These are phyloP conservation scores for Phytophthora citricola DNA, from an alignment of 352 stramenopile genomes.

Conservation along the genomic window DNA sequence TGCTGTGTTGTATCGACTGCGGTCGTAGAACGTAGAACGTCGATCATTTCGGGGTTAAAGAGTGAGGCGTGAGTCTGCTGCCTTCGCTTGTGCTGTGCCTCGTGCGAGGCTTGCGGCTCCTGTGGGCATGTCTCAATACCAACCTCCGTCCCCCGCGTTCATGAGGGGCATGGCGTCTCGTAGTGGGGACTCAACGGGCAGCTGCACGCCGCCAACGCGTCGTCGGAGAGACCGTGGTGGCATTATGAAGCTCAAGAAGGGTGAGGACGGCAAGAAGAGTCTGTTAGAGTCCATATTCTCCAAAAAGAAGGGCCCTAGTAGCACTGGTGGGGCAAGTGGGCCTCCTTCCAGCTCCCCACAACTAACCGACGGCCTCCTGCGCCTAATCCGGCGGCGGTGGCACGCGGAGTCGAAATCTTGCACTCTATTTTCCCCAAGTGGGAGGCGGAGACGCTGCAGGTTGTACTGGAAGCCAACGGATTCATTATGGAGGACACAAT, in stretches of 20 bases:
- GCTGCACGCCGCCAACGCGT: constrained; percentile 18
- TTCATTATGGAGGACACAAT: constrained; percentile 88
- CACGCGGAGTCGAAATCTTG: constrained; percentile 72
- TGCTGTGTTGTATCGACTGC: background rate
- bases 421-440: constrained; percentile 86
- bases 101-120: constrained; percentile 2
- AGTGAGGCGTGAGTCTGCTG: background rate
- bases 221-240: constrained; percentile 23
- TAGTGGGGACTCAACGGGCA: constrained; percentile 10
- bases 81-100: constrained; percentile 2
- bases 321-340: constrained; percentile 3
- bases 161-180: constrained; percentile 16
- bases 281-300: constrained; percentile 63
- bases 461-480: constrained; percentile 77
- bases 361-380: constrained; percentile 13
- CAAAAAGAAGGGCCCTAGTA: constrained; percentile 46
- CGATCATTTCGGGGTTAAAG: constrained; percentile 3
- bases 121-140: constrained; percentile 34
- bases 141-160: constrained; percentile 24
- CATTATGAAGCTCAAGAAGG: constrained; percentile 38
- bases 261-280: constrained; percentile 42
- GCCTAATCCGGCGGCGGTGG: constrained; percentile 58
- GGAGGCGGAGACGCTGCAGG: constrained; percentile 68
- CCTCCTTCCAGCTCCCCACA: constrained; percentile 15
- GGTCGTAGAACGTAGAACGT: constrained; percentile 12